These are phyloP conservation scores for Teratosphaeria gauchensis DNA, from an alignment of 2,329 filamentous ascomycete genomes.

Conservation along the genomic window DNA sequence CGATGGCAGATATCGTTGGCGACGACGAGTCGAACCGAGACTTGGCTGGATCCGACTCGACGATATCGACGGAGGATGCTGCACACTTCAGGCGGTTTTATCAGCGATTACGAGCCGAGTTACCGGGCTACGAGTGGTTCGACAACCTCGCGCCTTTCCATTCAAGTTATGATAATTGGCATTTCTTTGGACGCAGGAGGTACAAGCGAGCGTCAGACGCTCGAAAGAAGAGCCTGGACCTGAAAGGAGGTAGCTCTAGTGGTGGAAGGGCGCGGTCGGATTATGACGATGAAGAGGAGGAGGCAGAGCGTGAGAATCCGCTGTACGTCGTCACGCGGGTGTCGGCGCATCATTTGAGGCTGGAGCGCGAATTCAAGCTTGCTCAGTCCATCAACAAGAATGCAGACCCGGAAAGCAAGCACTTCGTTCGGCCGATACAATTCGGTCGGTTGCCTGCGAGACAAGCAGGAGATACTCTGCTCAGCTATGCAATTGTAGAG, in stretches of 20 bases:
- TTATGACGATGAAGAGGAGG: conserved; percentile 14
- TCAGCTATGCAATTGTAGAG: conserved; percentile 74
- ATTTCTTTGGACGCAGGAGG: conserved; percentile 41
- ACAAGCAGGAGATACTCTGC: conserved; percentile 57
- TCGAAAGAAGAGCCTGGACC: conserved; percentile 11
- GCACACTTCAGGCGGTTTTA: conserved; percentile 18
- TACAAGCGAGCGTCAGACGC: conserved; percentile 34
- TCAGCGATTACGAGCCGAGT: conserved; percentile 24
- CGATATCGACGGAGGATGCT: background rate
- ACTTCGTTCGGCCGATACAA: conserved; percentile 74
- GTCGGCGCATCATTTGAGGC: conserved; percentile 69
- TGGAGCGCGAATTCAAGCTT: conserved; percentile 82
- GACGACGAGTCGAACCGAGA: background rate
- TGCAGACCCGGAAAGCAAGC: conserved; percentile 48
- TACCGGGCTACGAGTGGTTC: conserved; percentile 28
- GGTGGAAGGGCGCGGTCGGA: conserved; percentile 16
- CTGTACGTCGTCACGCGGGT: conserved; percentile 65
- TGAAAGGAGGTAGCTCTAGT: conserved; percentile 15
- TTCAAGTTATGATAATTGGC: conserved; percentile 76
- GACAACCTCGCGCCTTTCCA: conserved; percentile 36
- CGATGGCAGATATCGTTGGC: background rate
- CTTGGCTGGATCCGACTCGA: background rate
- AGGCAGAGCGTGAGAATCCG: conserved; percentile 18
- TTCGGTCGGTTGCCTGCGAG: conserved; percentile 61
- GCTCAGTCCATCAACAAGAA: conserved; percentile 55